Percentiles rank a stretch among this genome's conserved stretches.
Conservation (phyloP, 169 alveolate genomes). For the Babesia sp. region DNA sequence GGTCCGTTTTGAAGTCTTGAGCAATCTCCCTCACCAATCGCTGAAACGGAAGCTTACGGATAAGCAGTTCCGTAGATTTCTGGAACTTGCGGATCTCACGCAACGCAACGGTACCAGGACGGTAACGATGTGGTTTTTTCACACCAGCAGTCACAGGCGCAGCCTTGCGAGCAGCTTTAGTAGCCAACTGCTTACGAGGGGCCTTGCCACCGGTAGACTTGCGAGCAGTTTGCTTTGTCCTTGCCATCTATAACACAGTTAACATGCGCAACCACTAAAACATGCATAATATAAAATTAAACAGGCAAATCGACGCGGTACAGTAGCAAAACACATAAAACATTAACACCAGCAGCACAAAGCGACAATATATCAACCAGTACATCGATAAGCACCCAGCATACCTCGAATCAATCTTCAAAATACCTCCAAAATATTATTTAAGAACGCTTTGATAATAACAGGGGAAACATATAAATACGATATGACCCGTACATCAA, state of each 20-base stretch:
- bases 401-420: too few species aligned
- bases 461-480: too few species aligned
- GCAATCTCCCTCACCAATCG: constrained; percentile 96
- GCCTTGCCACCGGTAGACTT: constrained; percentile 98
- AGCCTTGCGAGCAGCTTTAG: constrained; percentile 98
- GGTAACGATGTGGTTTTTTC: constrained; percentile 97
- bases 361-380: neutral
- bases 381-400: neutral
- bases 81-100: constrained; percentile 98
- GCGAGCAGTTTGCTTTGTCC: constrained; percentile 98
- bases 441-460: too few species aligned
- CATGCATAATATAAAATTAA: neutral
- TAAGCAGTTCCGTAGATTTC: constrained; percentile 90
- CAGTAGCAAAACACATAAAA: neutral
- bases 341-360: constrained; percentile 12
- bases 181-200: constrained; percentile 96
- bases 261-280: constrained; percentile 4
- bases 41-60: constrained; percentile 95
- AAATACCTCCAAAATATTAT: too few species aligned
- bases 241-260: constrained; percentile 86
- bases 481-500: too few species aligned
- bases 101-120: constrained; percentile 98
- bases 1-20: constrained; percentile 90
- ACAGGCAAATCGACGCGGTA: neutral
- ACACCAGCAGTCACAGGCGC: constrained; percentile 96